Base-by-base conservation (phyloP, 495 filamentous ascomycete species). In the Niebla homalea region DNA sequence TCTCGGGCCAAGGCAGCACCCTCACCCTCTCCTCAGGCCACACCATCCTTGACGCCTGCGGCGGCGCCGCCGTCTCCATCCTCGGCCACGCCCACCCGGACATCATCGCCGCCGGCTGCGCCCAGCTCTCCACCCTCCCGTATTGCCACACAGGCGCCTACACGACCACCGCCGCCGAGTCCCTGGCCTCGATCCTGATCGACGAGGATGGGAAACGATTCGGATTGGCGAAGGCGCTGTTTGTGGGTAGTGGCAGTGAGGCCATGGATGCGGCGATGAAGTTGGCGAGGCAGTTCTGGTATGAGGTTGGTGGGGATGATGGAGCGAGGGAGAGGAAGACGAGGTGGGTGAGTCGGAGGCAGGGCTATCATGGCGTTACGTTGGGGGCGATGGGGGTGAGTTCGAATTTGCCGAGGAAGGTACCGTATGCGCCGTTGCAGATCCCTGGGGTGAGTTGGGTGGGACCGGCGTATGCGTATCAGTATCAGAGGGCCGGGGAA, bases 351-450 rank as follows among this genome's bases (percentile, higher is more conserved):
- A 72, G 77, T 14, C 69, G 85, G 11, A 68, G 72, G 42, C 74
- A 79, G 19, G 83, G 80, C n/a, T 90, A 86, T 56, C 85, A 90
- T 52, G 85, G 85, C 5, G 81, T 71, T 18, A 89, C 84, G 0
- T 64, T 89, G 1, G 84, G 84, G 0, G 71, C 80, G 0, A 62
- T 90, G 15, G 69, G 73, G 1, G 66, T 81, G 0, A 76, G 80
- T 35, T 80, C 83, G 0, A 84, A 88, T 62, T 61, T 72, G 18
- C 68, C 68, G 12, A 73, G 85, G 22, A 71, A 81, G 45, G 65
- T 69, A n/a, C 74, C 77, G 23, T 92, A 83, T 50, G 73, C 83
- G 61, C 78, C 79, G 5, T 68, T 89, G 18, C 64, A 92, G 14
- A 60, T 74, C 42, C 60, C 66, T 8, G 81, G 83, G 43, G 70